phyloP scores from a whole-genome alignment of 208 protist species.

The Herpetomonas tarakana region DNA sequence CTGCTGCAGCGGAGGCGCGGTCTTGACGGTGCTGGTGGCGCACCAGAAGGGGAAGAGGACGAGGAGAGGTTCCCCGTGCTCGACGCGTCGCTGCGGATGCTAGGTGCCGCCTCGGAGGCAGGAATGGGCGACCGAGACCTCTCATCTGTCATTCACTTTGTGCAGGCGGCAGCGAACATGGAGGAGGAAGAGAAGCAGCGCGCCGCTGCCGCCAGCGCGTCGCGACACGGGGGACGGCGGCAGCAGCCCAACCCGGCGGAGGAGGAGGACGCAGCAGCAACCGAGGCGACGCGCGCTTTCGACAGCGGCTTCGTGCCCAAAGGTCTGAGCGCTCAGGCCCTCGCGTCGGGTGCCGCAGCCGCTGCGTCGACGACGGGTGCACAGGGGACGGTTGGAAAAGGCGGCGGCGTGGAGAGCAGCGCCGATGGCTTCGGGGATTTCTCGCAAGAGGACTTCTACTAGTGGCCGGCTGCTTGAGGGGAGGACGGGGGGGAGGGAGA shows the following conservation, averaged over 20 bases:
- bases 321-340: slow-evolving; percentile 10
- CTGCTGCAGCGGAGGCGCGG: slow-evolving; percentile 7
- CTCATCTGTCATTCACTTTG: slow-evolving; percentile 74
- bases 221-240: neutral
- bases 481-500: neutral
- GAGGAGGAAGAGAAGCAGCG: slow-evolving; percentile 29
- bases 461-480: neutral
- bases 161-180: slow-evolving; percentile 54
- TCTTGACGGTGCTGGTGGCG: neutral
- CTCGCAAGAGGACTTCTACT: slow-evolving; percentile 73
- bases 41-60: slow-evolving; percentile 16
- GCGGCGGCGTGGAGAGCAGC: too few species aligned
- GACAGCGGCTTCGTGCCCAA: neutral
- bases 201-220: neutral
- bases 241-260: neutral
- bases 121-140: slow-evolving; percentile 79
- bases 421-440: too few species aligned
- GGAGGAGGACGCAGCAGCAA: too few species aligned
- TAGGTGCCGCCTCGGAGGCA: slow-evolving; percentile 59
- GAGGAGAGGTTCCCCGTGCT: slow-evolving; percentile 77
- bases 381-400: too few species aligned
- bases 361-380: too few species aligned
- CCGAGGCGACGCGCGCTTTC: too few species aligned
- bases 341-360: neutral
- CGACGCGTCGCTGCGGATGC: slow-evolving; percentile 68